Base-by-base conservation (phyloP, 1,284 basidiomycete genomes). In the Ceratobasidium papillatum region DNA sequence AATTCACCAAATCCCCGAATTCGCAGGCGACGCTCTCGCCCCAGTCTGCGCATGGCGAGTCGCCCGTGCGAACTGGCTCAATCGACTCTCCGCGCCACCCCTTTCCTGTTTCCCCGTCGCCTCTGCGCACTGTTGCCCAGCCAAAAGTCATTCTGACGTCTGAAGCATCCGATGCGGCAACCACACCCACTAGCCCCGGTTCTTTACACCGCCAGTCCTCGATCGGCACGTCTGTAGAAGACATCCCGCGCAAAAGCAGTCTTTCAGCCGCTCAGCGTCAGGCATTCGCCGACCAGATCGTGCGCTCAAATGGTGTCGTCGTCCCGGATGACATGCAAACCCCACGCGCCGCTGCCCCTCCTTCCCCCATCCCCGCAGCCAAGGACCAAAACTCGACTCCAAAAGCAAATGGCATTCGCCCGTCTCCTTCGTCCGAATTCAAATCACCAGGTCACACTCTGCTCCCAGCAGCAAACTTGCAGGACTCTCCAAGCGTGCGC, bases 281-380 rank as follows among this genome's bases (percentile, higher is more conserved):
- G 41, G 51, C 54, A 9, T 69, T 69, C 22, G 66, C 66, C 36
- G 66, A 69, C 22, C 66, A 69, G 27, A 22, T 58, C 52, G 34
- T 34, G 7, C 47, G 34, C 43, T 30, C 47, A 7, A 58, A 45
- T 32, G 66, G 54, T 25, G 47, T 43, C 32, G 54, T 2, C 17
- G 66, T 69, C 5, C 66, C 66, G 2, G 52, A 56, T 47, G 66
- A 69, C 38, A 43, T 69, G 66, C 66, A 69, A 58, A 69, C 66
- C 4, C 66, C 66, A 17, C 66, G 66, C 38, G 66, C 66, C 5
- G 36, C 25, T 1, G 54, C 25, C n/a, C 43, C 66, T n/a, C 8
- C 38, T 3, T 54, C 66, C 8, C 65, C 25, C 19, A 30, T 9
- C 25, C 32, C 59, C 59, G 27, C 59, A 58, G 54, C 34, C 19